Evolutionary conservation across 768 basidiomycete species (phyloP).

Genomic region (Lactarius tabidus): DNA sequence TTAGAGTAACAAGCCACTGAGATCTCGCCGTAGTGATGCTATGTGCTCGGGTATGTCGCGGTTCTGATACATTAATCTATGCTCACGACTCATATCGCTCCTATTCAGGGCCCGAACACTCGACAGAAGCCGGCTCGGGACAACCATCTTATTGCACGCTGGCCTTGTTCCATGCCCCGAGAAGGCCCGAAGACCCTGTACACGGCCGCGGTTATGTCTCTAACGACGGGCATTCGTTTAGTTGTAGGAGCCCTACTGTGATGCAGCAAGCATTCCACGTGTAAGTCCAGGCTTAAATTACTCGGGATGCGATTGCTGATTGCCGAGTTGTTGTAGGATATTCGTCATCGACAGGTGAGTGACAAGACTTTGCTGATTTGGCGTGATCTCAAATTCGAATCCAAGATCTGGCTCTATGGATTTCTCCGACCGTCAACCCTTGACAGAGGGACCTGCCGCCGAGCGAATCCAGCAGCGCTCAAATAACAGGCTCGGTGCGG

Average conservation of each 20-base stretch:
- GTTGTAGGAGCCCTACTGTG: conserved; percentile 49
- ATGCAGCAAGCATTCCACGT: conserved; percentile 57
- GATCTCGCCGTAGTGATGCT: conserved; percentile 37
- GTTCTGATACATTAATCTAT: neutral
- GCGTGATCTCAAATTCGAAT: neutral
- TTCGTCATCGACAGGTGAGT: conserved; percentile 49
- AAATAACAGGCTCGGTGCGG: conserved; percentile 54
- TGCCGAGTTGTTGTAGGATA: conserved; percentile 34
- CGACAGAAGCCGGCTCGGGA: conserved; percentile 31
- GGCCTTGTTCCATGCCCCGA: conserved; percentile 47
- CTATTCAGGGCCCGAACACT: conserved; percentile 47
- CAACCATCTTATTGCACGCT: conserved; percentile 53
- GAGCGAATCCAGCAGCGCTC: conserved; percentile 34
- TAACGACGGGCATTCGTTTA: conserved; percentile 51
- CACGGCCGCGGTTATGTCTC: conserved; percentile 46
- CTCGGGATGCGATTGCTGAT: neutral
- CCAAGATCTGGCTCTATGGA: conserved; percentile 52
- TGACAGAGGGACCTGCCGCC: conserved; percentile 40
- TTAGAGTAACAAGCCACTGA: neutral
- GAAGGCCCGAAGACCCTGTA: conserved; percentile 30
- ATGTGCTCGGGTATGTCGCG: conserved; percentile 44
- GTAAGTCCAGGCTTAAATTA: conserved; percentile 34
- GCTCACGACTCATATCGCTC: neutral
- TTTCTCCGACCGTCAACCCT: conserved; percentile 39
- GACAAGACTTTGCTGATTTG: neutral